Base-by-base conservation (phyloP, 768 basidiomycete species). In the Lentinula sp. region DNA sequence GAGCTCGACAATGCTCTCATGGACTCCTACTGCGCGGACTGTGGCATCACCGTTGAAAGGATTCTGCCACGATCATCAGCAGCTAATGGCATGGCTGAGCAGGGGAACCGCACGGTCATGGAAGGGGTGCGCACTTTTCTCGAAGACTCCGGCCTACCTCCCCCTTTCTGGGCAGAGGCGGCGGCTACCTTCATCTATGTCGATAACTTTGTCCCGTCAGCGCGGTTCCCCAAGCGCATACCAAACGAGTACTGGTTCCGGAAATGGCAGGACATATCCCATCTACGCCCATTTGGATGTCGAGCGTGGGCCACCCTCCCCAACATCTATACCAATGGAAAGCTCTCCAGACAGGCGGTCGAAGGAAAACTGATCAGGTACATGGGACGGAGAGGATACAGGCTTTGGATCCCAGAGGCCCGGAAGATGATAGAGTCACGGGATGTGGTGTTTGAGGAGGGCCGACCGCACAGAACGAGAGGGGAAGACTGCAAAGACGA, bases 1-100 rank as follows among this genome's bases (percentile, higher is more conserved):
- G 71, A 75, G 62, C 74, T 67, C 40, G 46, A 68, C 7, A 69
- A 67, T 57, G 23, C 60, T 0, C 55, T 67, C 7, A 74, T 71
- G 55, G 34, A 65, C 5, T 42, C n/a, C 3, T 67, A 64, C 39
- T 63, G 66, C 15, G 18, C 7, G 1, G 43, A 60, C 7, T 52
- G 67, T 8, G 71, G 74, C 2, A 71, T 72, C 11, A 32, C 21
- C 2, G 62, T 54, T 21, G 59, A 67, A 63, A 65, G 48, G 18
- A 67, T 66, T 39, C 61, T 55, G 10, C 71, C 67, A 2, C 31
- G 68, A 48, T 67, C 68, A 0, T 70, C 67, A 11, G 55, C 69
- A 16, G 66, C 69, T 15, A 71, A 73, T 23, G 69, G 73, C 0
- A 54, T 71, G 3, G 68, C 67, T 0, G 69, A 73, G 43, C 62